A percentile compares a stretch with the other conserved stretches of the same genome.
phyloP scores from a whole-genome alignment of 177 flowering plant genomes.

The Telopea speciosissima region DNA sequence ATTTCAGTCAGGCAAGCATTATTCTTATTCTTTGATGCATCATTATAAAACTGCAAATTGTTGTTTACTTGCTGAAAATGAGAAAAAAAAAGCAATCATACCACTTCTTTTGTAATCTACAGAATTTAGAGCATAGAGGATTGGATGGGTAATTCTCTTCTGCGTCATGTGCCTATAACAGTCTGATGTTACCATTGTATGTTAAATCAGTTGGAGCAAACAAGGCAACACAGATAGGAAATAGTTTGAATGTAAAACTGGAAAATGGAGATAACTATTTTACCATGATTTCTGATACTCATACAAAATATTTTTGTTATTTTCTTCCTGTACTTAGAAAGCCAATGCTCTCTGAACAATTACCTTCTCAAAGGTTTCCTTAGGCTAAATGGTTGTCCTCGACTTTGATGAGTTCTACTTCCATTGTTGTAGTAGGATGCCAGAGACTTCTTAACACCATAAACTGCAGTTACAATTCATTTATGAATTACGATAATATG shows the following conservation, averaged over 20 bases:
- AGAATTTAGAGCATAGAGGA: no score
- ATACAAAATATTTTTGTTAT: not conserved
- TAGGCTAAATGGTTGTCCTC: no score
- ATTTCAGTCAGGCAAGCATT: conserved; percentile 83
- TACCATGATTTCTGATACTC: not conserved
- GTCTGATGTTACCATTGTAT: not conserved
- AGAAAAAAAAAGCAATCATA: no score
- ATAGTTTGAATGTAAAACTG: not conserved
- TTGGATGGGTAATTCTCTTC: not conserved
- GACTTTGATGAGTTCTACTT: no score
- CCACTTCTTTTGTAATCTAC: not conserved
- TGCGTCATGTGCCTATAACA: not conserved
- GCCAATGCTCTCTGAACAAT: no score
- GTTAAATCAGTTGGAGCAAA: not conserved
- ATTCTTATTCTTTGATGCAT: not conserved
- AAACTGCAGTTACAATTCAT: no score
- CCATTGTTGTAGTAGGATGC: no score
- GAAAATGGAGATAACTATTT: not conserved
- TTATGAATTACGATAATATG: no score
- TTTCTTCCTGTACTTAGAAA: no score
- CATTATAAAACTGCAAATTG: not conserved
- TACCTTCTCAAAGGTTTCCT: no score
- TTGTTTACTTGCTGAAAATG: no score
- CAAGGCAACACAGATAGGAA: not conserved
- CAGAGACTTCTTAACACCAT: no score